These are phyloP conservation scores for Mycena belliarum DNA, from an alignment of 768 basidiomycete species.

Conservation along the genomic window DNA sequence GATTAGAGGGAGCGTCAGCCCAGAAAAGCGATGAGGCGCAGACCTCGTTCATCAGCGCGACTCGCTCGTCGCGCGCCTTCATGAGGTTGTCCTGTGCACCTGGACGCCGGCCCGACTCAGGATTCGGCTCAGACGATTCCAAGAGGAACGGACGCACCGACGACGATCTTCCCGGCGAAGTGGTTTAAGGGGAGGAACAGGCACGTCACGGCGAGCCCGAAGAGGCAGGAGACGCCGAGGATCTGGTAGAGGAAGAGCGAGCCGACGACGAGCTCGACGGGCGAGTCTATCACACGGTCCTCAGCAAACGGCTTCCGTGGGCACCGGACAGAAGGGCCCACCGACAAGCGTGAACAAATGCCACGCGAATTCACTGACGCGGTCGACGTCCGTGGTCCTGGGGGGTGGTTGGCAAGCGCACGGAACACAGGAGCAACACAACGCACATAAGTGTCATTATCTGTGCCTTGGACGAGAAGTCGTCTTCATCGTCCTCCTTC, in stretches of 20 bases:
- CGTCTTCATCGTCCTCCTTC: constrained; percentile 52
- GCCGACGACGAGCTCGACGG: constrained; percentile 77
- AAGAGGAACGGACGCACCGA: not conserved
- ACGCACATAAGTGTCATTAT: constrained; percentile 83
- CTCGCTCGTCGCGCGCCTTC: constrained; percentile 90
- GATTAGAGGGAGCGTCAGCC: not conserved
- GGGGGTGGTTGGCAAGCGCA: not conserved
- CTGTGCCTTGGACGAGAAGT: constrained; percentile 70
- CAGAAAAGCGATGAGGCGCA: constrained; percentile 6
- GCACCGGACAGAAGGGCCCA: constrained; percentile 31
- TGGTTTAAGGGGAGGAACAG: constrained; percentile 80
- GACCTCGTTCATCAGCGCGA: constrained; percentile 84
- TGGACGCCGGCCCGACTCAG: constrained; percentile 1
- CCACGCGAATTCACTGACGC: constrained; percentile 83
- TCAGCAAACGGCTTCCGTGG: not conserved
- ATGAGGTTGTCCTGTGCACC: constrained; percentile 82
- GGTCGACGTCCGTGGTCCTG: constrained; percentile 87
- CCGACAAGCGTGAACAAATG: constrained; percentile 76
- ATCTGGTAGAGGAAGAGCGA: constrained; percentile 75
- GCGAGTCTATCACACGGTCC: constrained; percentile 52
- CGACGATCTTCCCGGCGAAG: constrained; percentile 67
- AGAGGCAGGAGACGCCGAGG: constrained; percentile 74
- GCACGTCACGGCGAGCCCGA: constrained; percentile 76
- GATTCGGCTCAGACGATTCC: too few relatives aligned
- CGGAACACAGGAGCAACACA: not conserved